Evolutionary conservation across 768 basidiomycete genomes (phyloP).

Genomic region (Lentinula sp.): DNA sequence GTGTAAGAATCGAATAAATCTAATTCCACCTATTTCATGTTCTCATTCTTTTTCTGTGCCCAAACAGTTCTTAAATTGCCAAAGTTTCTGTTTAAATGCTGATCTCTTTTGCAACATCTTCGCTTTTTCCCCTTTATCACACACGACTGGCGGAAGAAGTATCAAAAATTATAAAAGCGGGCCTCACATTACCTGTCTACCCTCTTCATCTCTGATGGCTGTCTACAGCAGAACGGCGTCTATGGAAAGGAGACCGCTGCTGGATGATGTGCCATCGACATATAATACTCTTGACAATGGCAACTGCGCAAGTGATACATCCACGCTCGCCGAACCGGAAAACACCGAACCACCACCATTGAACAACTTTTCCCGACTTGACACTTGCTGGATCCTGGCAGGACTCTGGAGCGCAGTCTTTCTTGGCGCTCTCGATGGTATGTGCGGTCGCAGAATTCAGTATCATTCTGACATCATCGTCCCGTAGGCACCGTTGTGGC

Average conservation of each 20-base stretch:
- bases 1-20: conserved; percentile 6
- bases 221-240: conserved; percentile 37
- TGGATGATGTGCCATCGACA: conserved; percentile 41
- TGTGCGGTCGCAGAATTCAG: conserved; percentile 11
- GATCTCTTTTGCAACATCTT: neutral
- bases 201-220: conserved; percentile 32
- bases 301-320: conserved; percentile 19
- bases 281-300: conserved; percentile 40
- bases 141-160: neutral
- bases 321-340: conserved; percentile 23
- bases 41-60: neutral
- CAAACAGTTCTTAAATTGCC: neutral
- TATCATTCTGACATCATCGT: conserved; percentile 1
- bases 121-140: conserved; percentile 3
- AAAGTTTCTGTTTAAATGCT: neutral
- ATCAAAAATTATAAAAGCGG: conserved; percentile 19
- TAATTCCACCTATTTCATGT: conserved; percentile 5
- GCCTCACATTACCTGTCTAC: conserved; percentile 15
- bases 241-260: conserved; percentile 52
- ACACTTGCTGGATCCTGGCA: conserved; percentile 65
- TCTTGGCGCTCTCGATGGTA: conserved; percentile 81
- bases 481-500: conserved; percentile 75
- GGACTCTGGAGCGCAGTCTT: conserved; percentile 82
- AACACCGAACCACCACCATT: conserved; percentile 18
- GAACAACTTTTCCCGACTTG: conserved; percentile 43